Percentiles rank a stretch among this genome's conserved stretches.
Conservation (phyloP, 352 stramenopile species). For the Phytophthora capsici region DNA sequence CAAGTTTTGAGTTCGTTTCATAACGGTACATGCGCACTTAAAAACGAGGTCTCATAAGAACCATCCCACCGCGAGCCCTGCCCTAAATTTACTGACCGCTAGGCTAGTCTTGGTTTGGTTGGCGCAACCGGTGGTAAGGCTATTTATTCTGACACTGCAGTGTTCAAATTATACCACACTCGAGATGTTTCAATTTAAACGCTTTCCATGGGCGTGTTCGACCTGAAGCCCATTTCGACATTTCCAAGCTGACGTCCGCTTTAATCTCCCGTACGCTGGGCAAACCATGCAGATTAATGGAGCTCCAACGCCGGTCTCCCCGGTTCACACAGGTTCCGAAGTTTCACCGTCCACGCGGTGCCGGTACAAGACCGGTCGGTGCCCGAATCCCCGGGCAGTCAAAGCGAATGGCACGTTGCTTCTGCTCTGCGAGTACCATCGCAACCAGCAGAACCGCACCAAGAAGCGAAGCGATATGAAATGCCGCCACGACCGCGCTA, state of each 20-base stretch:
- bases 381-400: constrained; percentile 67
- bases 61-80: constrained; percentile 15
- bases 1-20: constrained; percentile 27
- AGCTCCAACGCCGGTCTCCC: neutral
- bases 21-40: constrained; percentile 11
- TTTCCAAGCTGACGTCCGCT: constrained; percentile 18
- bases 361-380: constrained; percentile 85
- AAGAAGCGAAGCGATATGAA: constrained; percentile 89
- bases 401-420: constrained; percentile 81
- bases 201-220: constrained; percentile 4
- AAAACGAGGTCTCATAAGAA: constrained; percentile 29
- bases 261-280: neutral
- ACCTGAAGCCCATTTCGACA: constrained; percentile 27
- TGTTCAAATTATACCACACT: constrained; percentile 4
- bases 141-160: constrained; percentile 34
- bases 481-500: constrained; percentile 69
- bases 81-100: constrained; percentile 34
- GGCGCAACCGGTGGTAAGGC: constrained; percentile 11
- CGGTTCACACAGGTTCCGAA: neutral
- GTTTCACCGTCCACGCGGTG: constrained; percentile 43
- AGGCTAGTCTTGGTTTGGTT: constrained; percentile 1
- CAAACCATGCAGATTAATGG: constrained; percentile 25
- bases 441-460: constrained; percentile 84
- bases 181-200: constrained; percentile 12
- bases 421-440: constrained; percentile 84